These are phyloP conservation scores for Backusella tuberculispora DNA, from an alignment of 192 early-diverging fungal species.

Conservation along the genomic window DNA sequence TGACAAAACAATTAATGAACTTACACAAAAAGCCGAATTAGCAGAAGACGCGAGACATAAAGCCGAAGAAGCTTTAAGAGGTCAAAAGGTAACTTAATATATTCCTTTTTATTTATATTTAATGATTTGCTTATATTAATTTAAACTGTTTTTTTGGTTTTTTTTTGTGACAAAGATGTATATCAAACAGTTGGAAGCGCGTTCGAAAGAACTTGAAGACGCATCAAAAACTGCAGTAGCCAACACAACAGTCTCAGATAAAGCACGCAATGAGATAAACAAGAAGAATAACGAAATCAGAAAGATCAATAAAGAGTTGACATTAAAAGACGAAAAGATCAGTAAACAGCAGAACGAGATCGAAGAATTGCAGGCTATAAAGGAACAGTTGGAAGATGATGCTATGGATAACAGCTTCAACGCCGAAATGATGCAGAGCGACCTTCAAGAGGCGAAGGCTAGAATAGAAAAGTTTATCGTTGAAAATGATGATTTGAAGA, in stretches of 20 bases:
- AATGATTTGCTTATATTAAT: not conserved
- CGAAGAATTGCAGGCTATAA: not conserved
- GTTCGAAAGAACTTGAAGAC: not conserved
- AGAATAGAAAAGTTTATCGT: not conserved
- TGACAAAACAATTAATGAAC: not conserved
- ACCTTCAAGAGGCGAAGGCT: not conserved
- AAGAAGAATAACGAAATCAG: not conserved
- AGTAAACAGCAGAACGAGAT: not conserved
- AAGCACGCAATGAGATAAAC: not conserved
- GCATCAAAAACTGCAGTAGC: not conserved
- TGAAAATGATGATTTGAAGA: not conserved
- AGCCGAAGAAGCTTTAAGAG: not conserved
- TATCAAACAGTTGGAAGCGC: not conserved
- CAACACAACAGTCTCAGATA: not conserved
- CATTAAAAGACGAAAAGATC: not conserved
- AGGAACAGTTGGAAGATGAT: conserved; percentile 5
- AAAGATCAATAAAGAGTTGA: not conserved
- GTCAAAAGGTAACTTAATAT: not conserved
- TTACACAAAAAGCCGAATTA: not conserved
- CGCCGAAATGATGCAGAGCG: not conserved
- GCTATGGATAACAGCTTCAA: not conserved
- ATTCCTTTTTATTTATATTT: not conserved
- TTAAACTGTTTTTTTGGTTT: not conserved
- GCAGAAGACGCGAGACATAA: not conserved
- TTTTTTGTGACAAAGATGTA: not conserved